Evolutionary conservation across 2,329 filamentous ascomycete genomes (phyloP), one percentile per base, ranked within the genome.

Genomic region (Talaromyces funiculosus): DNA sequence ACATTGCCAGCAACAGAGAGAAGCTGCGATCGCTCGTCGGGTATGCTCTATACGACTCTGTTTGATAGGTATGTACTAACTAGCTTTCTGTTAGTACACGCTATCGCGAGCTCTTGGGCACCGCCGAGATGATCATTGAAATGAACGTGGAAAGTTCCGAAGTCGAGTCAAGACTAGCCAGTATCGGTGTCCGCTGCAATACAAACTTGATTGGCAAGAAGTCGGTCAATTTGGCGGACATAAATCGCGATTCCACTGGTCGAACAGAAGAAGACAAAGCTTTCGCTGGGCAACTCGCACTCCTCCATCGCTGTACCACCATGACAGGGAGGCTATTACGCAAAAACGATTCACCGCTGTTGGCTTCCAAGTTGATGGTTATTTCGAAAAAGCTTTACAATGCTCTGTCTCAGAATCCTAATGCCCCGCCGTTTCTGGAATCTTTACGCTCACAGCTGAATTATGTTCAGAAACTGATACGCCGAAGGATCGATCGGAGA

Each of bases 21-120:
- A 86, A 85, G 75, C 78, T 89, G 67, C 81, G 86, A 67, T 82
- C 83, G 65, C 80, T 88, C 60, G 86, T 89, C 64, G 86, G 86
- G 84, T 86, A 78, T 61, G 79, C n/a, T 65, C 33, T 33, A n/a
- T 53, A 10, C 53, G 22, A n/a, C 43, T 43, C 9, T 29, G 40
- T 43, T 51, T 47, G 18, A 35, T 16, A 14, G 12, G 53, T 37
- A 10, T 38, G 40, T 60, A 57, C 57, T 61, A 35, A 58, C n/a
- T 31, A 7, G 9, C n/a, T 38, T n/a, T 1, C 6, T 53, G 10
- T 9, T 66, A 86, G 84, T 20, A 80, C 83, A 67, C 84, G 85
- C 69, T 97, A 97, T 75, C 89, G 93, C 66, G 90, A 94, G 68
- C 85, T 97, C 8, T 85, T 97, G 26, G 90, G 90, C 57, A 97